phyloP scores from a whole-genome alignment of 2,329 filamentous ascomycete species.

The Paraphaeosphaeria sporulosa region DNA sequence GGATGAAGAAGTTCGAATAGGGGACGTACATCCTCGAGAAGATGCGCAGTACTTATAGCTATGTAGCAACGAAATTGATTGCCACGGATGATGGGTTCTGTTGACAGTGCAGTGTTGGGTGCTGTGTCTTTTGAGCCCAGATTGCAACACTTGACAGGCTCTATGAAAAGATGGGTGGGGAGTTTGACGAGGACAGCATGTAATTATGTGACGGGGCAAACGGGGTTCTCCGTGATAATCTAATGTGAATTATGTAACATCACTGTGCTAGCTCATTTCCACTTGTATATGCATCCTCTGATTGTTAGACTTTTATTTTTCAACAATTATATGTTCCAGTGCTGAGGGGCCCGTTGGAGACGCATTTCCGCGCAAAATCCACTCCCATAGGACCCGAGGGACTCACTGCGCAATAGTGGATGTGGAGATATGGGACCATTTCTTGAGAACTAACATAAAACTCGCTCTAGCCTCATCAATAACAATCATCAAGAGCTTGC shows the following conservation, averaged over 20 bases:
- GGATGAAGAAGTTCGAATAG: not conserved
- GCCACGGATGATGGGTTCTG: not conserved
- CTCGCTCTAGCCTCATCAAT: too few species aligned
- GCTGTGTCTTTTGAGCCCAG: not conserved
- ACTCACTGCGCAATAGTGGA: too few species aligned
- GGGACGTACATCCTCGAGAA: constrained; percentile 1
- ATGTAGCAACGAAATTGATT: not conserved
- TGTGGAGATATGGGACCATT: too few species aligned
- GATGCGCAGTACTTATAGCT: not conserved
- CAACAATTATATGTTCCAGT: too few species aligned
- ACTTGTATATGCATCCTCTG: not conserved
- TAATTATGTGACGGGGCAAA: not conserved
- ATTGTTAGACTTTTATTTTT: not conserved
- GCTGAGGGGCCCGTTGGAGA: too few species aligned
- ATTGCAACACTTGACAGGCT: not conserved
- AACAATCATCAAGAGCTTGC: too few species aligned
- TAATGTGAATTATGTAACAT: not conserved
- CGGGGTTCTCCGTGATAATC: not conserved
- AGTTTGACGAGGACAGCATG: not conserved
- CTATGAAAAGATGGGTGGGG: not conserved
- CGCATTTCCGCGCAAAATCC: too few species aligned
- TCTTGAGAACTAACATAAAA: too few species aligned
- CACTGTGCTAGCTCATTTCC: not conserved
- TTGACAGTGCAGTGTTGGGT: not conserved
- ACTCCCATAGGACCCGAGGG: too few species aligned